Conservation (phyloP, 768 basidiomycete species). For the Rhizopogon roseolus region DNA sequence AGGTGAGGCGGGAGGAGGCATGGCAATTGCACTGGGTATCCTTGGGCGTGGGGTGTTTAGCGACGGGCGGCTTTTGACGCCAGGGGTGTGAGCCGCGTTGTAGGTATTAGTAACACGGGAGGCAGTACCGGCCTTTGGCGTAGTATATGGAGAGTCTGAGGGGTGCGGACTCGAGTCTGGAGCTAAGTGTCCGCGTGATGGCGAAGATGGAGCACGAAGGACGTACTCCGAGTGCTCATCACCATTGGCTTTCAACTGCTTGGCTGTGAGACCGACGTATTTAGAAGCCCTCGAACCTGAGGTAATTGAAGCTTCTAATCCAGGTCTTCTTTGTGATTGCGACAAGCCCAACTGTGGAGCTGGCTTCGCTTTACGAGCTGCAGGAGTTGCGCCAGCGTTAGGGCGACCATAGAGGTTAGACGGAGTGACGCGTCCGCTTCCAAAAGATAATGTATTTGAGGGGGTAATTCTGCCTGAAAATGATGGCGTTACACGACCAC, state of each 20-base stretch:
- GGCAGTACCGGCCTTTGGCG: constrained; percentile 53
- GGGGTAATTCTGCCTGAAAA: constrained; percentile 43
- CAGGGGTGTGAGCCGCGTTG: constrained; percentile 13
- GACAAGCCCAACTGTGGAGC: constrained; percentile 25
- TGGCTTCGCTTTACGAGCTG: constrained; percentile 27
- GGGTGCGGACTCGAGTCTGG: constrained; percentile 32
- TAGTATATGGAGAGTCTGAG: constrained; percentile 55
- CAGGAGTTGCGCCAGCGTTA: constrained; percentile 36
- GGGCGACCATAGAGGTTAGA: constrained; percentile 44
- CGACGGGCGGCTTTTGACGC: constrained; percentile 27
- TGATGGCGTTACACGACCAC: constrained; percentile 40
- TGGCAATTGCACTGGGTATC: constrained; percentile 67
- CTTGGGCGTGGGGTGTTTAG: constrained; percentile 56
- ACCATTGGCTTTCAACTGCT: constrained; percentile 49
- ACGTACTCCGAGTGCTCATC: constrained; percentile 13
- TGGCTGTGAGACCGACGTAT: constrained; percentile 81
- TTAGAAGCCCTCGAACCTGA: constrained; percentile 82
- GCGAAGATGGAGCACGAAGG: constrained; percentile 28
- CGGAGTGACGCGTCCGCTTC: constrained; percentile 53
- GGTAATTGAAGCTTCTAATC: constrained; percentile 48
- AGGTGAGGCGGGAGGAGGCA: constrained; percentile 79
- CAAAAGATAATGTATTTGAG: constrained; percentile 30
- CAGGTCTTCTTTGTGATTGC: constrained; percentile 22
- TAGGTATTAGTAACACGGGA: constrained; percentile 16
- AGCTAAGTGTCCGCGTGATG: constrained; percentile 32